A percentile compares a stretch with the other conserved stretches of the same genome.
These are phyloP conservation scores for Cyclotella cryptica DNA, from an alignment of 108 stramenopile species.

Conservation along the genomic window DNA sequence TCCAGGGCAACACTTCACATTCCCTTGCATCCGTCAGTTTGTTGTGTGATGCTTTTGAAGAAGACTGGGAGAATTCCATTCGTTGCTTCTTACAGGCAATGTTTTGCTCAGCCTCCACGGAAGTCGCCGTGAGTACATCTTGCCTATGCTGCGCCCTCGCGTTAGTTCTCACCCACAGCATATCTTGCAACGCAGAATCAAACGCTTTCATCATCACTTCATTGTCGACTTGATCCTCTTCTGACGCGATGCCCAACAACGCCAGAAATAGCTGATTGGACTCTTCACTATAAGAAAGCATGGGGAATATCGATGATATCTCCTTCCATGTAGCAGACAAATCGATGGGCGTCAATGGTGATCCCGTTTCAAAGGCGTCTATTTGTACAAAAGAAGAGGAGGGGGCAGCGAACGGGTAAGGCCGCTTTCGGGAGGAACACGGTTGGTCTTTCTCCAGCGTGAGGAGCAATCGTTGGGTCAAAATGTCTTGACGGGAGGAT, in stretches of 20 bases:
- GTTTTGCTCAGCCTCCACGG: background rate
- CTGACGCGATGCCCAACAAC: conserved; percentile 2
- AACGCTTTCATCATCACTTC: background rate
- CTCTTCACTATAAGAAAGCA: conserved; percentile 49
- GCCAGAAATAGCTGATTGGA: conserved; percentile 21
- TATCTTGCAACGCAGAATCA: conserved; percentile 9
- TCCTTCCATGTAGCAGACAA: conserved; percentile 27
- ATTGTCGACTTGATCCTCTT: background rate
- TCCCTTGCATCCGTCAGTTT: background rate
- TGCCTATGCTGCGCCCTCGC: background rate
- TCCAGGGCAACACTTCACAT: conserved; percentile 37
- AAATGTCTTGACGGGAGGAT: conserved; percentile 26
- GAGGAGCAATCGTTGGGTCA: conserved; percentile 18
- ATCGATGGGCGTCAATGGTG: conserved; percentile 9
- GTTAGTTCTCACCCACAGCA: conserved; percentile 2
- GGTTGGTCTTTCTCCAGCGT: background rate
- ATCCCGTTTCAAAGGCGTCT: background rate
- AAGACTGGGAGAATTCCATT: background rate
- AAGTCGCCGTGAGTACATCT: background rate
- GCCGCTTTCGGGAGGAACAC: conserved; percentile 12
- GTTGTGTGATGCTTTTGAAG: background rate
- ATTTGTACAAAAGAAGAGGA: background rate
- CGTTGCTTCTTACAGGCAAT: background rate
- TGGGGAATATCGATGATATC: conserved; percentile 25
- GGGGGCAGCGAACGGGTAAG: background rate